A percentile compares a stretch with the other conserved stretches of the same genome.
These are phyloP conservation scores for Clavispora vitiphila DNA, from an alignment of 805 yeast genomes.

Conservation along the genomic window DNA sequence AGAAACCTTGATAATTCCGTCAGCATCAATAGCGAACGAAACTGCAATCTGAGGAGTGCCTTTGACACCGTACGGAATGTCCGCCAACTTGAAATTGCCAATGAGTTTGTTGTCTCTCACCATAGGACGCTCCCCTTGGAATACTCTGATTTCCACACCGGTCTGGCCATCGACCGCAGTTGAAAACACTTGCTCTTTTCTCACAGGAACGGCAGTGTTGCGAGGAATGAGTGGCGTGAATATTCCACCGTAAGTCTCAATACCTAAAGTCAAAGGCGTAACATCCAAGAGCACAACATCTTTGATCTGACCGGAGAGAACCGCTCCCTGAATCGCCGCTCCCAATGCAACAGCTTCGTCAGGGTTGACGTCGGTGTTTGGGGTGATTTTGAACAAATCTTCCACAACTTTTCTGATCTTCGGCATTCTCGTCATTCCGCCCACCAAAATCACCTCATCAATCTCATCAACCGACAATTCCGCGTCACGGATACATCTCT, in stretches of 20 bases:
- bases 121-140: constrained; percentile 76
- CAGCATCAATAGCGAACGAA: constrained; percentile 75
- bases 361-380: constrained; percentile 75
- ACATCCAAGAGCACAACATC: constrained; percentile 25
- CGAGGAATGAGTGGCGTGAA: constrained; percentile 75
- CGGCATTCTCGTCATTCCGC: constrained; percentile 92
- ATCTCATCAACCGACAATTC: constrained; percentile 59
- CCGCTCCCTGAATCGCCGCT: constrained; percentile 28
- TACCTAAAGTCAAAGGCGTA: constrained; percentile 43
- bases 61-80: constrained; percentile 72
- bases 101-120: constrained; percentile 74
- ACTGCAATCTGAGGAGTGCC: constrained; percentile 79
- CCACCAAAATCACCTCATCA: constrained; percentile 73
- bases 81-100: constrained; percentile 67
- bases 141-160: constrained; percentile 74
- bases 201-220: constrained; percentile 73
- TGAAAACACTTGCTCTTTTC: constrained; percentile 67
- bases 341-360: constrained; percentile 41
- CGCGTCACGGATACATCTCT: constrained; percentile 71
- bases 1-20: constrained; percentile 60
- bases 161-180: constrained; percentile 85
- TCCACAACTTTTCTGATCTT: constrained; percentile 61
- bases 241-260: constrained; percentile 81
- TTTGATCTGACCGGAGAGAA: constrained; percentile 22
- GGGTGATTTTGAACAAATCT: constrained; percentile 54